Evolutionary conservation across 495 filamentous ascomycete genomes (phyloP).

Genomic region (Halenospora varia): DNA sequence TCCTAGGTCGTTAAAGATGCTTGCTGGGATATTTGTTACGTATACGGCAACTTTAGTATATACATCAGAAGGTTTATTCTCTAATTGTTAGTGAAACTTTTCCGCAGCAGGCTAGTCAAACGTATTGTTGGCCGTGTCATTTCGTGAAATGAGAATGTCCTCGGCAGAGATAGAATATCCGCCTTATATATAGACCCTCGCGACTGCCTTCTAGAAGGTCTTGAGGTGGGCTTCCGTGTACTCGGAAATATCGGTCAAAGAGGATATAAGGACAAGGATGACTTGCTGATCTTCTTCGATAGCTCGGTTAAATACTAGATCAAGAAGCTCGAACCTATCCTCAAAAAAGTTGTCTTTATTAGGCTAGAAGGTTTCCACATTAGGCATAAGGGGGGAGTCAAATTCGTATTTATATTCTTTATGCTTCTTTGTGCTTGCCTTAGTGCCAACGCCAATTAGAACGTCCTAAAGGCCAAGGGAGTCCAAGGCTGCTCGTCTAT

Average conservation of each 20-base stretch:
- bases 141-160: neutral
- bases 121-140: slow-evolving; percentile 5
- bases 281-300: slow-evolving; percentile 2
- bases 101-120: neutral
- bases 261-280: slow-evolving; percentile 6
- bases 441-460: slow-evolving; percentile 2
- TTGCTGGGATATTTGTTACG: slow-evolving; percentile 5
- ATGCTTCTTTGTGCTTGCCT: neutral
- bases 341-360: slow-evolving; percentile 6
- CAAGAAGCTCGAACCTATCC: slow-evolving; percentile 5
- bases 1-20: slow-evolving; percentile 5
- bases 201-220: slow-evolving; percentile 5
- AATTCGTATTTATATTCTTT: slow-evolving; percentile 10
- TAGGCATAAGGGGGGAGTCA: neutral
- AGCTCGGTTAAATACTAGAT: slow-evolving; percentile 6
- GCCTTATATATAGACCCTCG: slow-evolving; percentile 10
- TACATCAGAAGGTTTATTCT: slow-evolving; percentile 2
- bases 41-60: slow-evolving; percentile 11
- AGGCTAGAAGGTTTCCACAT: slow-evolving; percentile 3
- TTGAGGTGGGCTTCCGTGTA: slow-evolving; percentile 1
- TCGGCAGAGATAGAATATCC: slow-evolving; percentile 1
- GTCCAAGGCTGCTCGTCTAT: slow-evolving; percentile 3
- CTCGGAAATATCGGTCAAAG: slow-evolving; percentile 5
- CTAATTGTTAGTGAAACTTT: slow-evolving; percentile 1
- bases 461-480: slow-evolving; percentile 7